phyloP scores from a whole-genome alignment of 2,329 filamentous ascomycete species.

The Hortaea sp. region DNA sequence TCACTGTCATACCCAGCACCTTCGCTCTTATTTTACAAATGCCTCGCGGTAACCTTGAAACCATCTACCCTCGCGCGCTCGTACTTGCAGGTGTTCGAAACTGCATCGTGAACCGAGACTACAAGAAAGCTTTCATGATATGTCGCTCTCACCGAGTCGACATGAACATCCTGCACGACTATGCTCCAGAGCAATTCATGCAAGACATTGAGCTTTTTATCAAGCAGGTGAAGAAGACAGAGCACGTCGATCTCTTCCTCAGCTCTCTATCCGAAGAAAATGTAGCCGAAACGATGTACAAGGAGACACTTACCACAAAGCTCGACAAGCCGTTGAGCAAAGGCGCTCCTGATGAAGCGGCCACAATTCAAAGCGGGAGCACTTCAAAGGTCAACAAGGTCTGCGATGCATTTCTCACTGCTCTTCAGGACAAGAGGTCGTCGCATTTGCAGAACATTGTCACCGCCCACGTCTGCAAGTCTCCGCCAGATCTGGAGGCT shows the following conservation, averaged over 20 bases:
- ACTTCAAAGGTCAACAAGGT: constrained; percentile 73
- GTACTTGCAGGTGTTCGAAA: constrained; percentile 82
- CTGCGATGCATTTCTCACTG: constrained; percentile 71
- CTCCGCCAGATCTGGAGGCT: constrained; percentile 77
- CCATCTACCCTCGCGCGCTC: constrained; percentile 84
- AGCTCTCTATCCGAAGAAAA: constrained; percentile 57
- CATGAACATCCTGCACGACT: constrained; percentile 94
- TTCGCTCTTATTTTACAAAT: constrained; percentile 86
- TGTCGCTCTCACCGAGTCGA: constrained; percentile 92
- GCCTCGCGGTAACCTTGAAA: constrained; percentile 91
- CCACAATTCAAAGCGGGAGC: neutral
- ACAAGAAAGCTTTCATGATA: constrained; percentile 71
- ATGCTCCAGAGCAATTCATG: constrained; percentile 80
- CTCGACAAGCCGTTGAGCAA: constrained; percentile 8
- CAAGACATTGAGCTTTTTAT: constrained; percentile 65
- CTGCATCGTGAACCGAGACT: constrained; percentile 70
- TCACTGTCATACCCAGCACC: constrained; percentile 80
- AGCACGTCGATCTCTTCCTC: constrained; percentile 82
- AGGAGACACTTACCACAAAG: constrained; percentile 55
- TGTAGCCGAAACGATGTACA: constrained; percentile 87
- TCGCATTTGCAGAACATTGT: constrained; percentile 80
- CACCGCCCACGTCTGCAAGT: constrained; percentile 89
- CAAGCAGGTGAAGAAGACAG: constrained; percentile 69
- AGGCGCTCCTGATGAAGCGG: constrained; percentile 3
- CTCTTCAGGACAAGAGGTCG: constrained; percentile 51